Conservation (phyloP, 2,329 filamentous ascomycete genomes). For the Dothiorella sarmentorum region DNA sequence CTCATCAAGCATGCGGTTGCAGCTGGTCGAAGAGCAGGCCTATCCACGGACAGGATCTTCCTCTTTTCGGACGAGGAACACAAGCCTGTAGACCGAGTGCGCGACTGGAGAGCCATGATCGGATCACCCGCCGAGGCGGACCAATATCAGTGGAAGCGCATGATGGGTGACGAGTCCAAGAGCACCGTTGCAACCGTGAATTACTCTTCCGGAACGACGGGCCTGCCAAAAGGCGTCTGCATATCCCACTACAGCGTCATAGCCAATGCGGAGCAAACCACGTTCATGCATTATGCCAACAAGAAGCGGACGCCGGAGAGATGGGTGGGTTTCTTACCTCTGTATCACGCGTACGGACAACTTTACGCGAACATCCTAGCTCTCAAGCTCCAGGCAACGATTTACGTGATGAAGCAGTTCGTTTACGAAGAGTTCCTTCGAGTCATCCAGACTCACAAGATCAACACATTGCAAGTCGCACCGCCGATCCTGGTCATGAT, state of each 20-base stretch:
- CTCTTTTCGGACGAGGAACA: slow-evolving; percentile 51
- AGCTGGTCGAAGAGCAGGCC: slow-evolving; percentile 58
- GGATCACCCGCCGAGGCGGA: slow-evolving; percentile 49
- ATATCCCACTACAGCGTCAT: slow-evolving; percentile 76
- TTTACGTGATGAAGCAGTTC: slow-evolving; percentile 77
- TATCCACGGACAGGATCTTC: slow-evolving; percentile 58
- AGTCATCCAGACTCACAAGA: slow-evolving; percentile 63
- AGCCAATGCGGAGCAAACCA: slow-evolving; percentile 64
- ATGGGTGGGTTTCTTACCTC: slow-evolving; percentile 67
- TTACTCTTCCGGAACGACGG: slow-evolving; percentile 76
- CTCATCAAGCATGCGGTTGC: slow-evolving; percentile 62
- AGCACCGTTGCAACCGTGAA: slow-evolving; percentile 66
- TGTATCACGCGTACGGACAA: slow-evolving; percentile 56
- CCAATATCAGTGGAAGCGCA: slow-evolving; percentile 62
- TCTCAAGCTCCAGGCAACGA: slow-evolving; percentile 55
- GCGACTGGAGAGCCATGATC: slow-evolving; percentile 64
- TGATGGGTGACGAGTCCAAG: slow-evolving; percentile 45
- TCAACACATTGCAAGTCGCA: slow-evolving; percentile 65
- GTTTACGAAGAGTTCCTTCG: slow-evolving; percentile 70
- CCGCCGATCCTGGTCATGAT: slow-evolving; percentile 73
- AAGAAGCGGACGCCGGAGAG: slow-evolving; percentile 43
- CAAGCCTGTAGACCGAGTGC: slow-evolving; percentile 36
- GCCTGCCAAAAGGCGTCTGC: slow-evolving; percentile 78
- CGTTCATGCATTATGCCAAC: slow-evolving; percentile 44
- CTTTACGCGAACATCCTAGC: slow-evolving; percentile 63